These are phyloP conservation scores for Colletotrichum noveboracense DNA, from an alignment of 2,329 filamentous ascomycete species.

Conservation along the genomic window DNA sequence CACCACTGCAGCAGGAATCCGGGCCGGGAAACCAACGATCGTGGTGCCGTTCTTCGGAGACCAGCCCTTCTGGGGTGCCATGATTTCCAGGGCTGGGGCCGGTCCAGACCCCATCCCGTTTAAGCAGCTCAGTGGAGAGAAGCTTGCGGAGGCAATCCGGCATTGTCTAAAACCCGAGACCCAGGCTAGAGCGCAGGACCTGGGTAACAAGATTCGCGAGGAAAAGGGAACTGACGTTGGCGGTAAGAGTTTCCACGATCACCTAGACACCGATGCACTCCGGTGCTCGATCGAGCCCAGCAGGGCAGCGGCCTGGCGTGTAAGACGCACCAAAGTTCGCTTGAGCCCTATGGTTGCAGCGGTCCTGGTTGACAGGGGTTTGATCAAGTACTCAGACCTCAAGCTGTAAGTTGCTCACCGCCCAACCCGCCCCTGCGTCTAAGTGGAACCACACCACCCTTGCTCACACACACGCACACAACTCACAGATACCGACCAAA, in stretches of 20 bases:
- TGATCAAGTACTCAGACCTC: conserved; percentile 72
- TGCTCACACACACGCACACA: neutral
- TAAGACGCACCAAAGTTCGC: conserved; percentile 69
- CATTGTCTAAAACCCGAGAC: conserved; percentile 66
- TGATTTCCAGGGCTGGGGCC: conserved; percentile 75
- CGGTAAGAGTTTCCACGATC: conserved; percentile 73
- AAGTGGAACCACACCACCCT: neutral
- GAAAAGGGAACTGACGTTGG: conserved; percentile 70
- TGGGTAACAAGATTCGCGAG: conserved; percentile 69
- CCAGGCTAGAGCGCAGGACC: conserved; percentile 56
- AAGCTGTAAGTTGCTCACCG: conserved; percentile 64
- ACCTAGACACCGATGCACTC: conserved; percentile 69
- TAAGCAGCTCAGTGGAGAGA: conserved; percentile 69
- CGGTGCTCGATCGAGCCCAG: conserved; percentile 73
- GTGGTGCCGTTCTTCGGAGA: conserved; percentile 89
- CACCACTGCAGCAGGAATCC: conserved; percentile 86
- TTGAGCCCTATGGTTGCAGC: conserved; percentile 77
- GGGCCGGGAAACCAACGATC: conserved; percentile 79
- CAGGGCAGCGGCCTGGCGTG: conserved; percentile 75
- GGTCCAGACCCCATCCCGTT: conserved; percentile 74
- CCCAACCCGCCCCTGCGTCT: neutral
- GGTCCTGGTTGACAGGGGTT: conserved; percentile 67
- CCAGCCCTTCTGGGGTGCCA: conserved; percentile 83
- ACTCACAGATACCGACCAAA: conserved; percentile 48
- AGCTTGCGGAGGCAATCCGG: conserved; percentile 67